Percentiles rank a stretch among this genome's conserved stretches.
Evolutionary conservation across 2,329 filamentous ascomycete genomes (phyloP).

Genomic region (Talaromyces funiculosus): DNA sequence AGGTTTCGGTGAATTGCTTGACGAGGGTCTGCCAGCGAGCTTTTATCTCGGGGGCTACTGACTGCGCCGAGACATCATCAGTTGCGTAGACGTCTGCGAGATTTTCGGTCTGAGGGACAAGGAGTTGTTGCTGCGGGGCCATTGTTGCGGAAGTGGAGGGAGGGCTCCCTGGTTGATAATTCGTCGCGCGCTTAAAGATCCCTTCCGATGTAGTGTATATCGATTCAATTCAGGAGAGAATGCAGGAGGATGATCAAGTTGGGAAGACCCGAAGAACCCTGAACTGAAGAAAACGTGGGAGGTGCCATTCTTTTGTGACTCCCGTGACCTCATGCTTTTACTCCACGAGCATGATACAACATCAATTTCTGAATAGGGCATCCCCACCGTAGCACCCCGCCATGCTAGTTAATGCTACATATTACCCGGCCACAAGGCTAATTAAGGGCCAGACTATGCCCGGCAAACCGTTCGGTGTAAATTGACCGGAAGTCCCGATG

Average conservation of each 20-base stretch:
- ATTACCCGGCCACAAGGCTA: background rate
- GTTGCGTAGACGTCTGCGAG: conserved; percentile 78
- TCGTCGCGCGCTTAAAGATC: background rate
- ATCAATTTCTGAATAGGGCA: background rate
- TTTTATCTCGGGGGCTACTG: conserved; percentile 62
- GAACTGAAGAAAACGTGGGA: background rate
- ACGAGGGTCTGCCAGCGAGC: conserved; percentile 72
- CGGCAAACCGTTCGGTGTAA: background rate
- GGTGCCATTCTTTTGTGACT: background rate
- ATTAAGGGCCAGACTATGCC: background rate
- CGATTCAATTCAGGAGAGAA: background rate
- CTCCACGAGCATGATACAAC: background rate
- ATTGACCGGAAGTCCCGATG: background rate
- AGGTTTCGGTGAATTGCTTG: conserved; percentile 62
- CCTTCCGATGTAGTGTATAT: background rate
- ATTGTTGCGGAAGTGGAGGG: conserved; percentile 26
- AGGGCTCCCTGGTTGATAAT: background rate
- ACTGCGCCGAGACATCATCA: conserved; percentile 67
- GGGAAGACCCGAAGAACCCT: background rate
- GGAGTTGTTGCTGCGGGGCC: conserved; percentile 37
- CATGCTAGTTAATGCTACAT: background rate
- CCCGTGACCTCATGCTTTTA: conserved; percentile 2
- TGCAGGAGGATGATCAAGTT: background rate
- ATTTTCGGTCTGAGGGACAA: conserved; percentile 67
- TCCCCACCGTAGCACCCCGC: conserved; percentile 2